These are phyloP conservation scores for Breviolum minutum DNA, from an alignment of 73 alveolate species.

Conservation along the genomic window DNA sequence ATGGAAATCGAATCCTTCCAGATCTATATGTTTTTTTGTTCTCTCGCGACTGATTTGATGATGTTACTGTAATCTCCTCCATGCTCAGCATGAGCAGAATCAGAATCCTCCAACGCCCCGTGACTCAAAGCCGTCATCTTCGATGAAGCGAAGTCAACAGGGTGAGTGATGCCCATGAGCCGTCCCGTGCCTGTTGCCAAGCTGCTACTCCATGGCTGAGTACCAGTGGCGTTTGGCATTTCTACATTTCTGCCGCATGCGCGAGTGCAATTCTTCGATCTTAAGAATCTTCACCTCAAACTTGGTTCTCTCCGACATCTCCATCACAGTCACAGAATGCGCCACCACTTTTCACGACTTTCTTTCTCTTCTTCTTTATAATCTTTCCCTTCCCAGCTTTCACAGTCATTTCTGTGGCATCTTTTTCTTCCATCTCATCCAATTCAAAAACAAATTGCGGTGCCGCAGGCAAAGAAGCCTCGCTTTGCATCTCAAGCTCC, in stretches of 20 bases:
- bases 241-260: background rate
- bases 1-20: too few relatives aligned
- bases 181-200: too few relatives aligned
- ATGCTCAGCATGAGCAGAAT: too few relatives aligned
- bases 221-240: background rate
- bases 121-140: too few relatives aligned
- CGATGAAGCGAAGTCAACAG: too few relatives aligned
- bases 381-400: background rate
- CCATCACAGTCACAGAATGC: constrained; percentile 33
- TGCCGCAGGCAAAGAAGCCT: background rate
- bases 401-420: background rate
- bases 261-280: background rate
- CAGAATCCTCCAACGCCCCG: too few relatives aligned
- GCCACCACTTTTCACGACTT: background rate
- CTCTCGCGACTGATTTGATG: too few relatives aligned
- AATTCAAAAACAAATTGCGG: background rate
- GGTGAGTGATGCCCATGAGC: too few relatives aligned
- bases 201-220: too few relatives aligned
- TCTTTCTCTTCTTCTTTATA: constrained; percentile 25
- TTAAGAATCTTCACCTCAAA: background rate
- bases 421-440: background rate
- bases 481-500: background rate
- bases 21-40: too few relatives aligned
- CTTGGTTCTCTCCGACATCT: background rate
- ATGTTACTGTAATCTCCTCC: too few relatives aligned